Conservation (phyloP, 169 alveolate genomes). For the Plasmodium chabaudi region DNA sequence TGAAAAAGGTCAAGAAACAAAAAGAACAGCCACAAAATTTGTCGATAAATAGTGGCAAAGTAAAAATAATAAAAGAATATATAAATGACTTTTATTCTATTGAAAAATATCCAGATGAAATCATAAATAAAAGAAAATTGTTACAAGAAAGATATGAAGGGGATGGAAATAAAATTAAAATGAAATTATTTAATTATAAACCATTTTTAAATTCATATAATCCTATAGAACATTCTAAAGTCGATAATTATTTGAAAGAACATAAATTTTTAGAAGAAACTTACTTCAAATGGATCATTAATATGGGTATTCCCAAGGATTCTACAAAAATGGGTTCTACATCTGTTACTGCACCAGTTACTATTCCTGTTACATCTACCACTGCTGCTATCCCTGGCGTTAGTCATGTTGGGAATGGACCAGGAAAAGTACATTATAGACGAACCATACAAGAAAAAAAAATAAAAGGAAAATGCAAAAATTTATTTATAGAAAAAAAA, state of each 20-base stretch:
- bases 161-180: constrained; percentile 60
- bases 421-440: constrained; percentile 8
- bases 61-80: constrained; percentile 19
- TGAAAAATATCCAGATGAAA: constrained; percentile 18
- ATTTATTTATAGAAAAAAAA: constrained; percentile 53
- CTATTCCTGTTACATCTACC: not conserved
- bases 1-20: not conserved
- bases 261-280: constrained; percentile 14
- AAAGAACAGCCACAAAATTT: not conserved
- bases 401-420: not conserved
- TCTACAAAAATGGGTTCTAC: not conserved
- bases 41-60: not conserved
- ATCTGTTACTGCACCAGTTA: not conserved
- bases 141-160: constrained; percentile 62
- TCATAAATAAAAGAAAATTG: constrained; percentile 12
- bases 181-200: constrained; percentile 4
- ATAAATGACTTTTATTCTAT: constrained; percentile 38
- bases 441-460: constrained; percentile 60
- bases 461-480: constrained; percentile 35
- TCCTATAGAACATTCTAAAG: constrained; percentile 4
- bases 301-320: not conserved
- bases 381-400: not conserved
- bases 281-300: constrained; percentile 35
- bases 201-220: constrained; percentile 13
- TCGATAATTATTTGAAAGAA: constrained; percentile 14